phyloP scores from a whole-genome alignment of 805 yeast species.

The Kockiozyma suomiensis region DNA sequence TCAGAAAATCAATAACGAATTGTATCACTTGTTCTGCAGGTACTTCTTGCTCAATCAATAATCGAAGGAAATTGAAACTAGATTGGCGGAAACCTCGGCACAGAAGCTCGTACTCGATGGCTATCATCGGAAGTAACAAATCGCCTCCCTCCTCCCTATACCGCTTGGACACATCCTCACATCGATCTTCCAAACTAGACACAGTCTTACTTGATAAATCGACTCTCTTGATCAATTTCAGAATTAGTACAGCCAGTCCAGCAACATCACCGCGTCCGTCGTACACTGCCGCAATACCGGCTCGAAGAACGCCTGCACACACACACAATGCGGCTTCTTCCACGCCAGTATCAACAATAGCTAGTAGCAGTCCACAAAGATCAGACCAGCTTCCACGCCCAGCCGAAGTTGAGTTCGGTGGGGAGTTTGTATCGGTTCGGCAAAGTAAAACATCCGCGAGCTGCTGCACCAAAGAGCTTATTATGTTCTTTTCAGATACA shows the following conservation, averaged over 20 bases:
- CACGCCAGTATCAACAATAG: constrained; percentile 7
- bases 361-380: constrained; percentile 10
- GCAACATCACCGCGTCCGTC: constrained; percentile 15
- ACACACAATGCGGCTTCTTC: constrained; percentile 19
- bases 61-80: background rate
- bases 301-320: constrained; percentile 17
- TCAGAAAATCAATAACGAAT: constrained; percentile 3
- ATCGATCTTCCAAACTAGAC: constrained; percentile 4
- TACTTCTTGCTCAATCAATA: constrained; percentile 6
- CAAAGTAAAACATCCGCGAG: background rate
- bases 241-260: constrained; percentile 4
- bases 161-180: background rate
- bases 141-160: background rate
- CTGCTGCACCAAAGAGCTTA: background rate
- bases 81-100: constrained; percentile 6
- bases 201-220: background rate
- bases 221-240: constrained; percentile 2
- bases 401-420: background rate
- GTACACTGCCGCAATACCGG: constrained; percentile 9
- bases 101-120: constrained; percentile 5
- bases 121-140: constrained; percentile 1
- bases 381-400: constrained; percentile 23
- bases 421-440: background rate
- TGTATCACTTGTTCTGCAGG: constrained; percentile 9
- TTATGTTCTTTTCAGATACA: background rate